Conservation (phyloP, 768 basidiomycete species). For the Podaxis sp. region DNA sequence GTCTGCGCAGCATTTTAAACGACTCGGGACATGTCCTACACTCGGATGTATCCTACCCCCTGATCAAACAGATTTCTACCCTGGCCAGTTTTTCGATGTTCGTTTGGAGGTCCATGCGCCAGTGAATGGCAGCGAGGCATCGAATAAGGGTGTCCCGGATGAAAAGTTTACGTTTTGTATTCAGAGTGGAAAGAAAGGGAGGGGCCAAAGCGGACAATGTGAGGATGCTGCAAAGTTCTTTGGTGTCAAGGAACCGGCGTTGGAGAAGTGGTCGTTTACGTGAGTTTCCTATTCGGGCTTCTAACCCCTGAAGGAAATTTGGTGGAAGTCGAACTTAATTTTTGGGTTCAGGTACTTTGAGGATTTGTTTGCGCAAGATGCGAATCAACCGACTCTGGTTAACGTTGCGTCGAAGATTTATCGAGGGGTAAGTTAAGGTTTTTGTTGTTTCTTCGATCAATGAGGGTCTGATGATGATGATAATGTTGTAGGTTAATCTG, state of each 20-base stretch:
- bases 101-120: conserved; percentile 44
- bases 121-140: conserved; percentile 39
- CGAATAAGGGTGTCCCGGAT: conserved; percentile 33
- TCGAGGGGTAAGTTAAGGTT: conserved; percentile 32
- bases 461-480: not conserved
- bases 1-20: conserved; percentile 38
- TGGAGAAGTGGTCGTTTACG: conserved; percentile 45
- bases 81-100: conserved; percentile 43
- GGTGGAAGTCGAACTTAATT: not conserved
- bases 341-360: conserved; percentile 33
- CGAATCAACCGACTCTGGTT: conserved; percentile 30
- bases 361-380: conserved; percentile 42
- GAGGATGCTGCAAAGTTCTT: conserved; percentile 37
- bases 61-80: conserved; percentile 43
- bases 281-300: conserved; percentile 20
- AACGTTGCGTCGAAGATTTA: conserved; percentile 45
- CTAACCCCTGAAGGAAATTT: not conserved
- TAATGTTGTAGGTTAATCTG: conserved; percentile 26
- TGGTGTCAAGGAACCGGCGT: conserved; percentile 26
- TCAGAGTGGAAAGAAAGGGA: conserved; percentile 25
- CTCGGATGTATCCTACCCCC: conserved; percentile 46
- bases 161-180: conserved; percentile 41
- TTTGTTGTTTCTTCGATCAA: not conserved
- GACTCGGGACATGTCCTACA: conserved; percentile 42
- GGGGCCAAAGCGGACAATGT: conserved; percentile 23